Evolutionary conservation across 495 filamentous ascomycete species (phyloP).

Genomic region (Trichoderma reesei): DNA sequence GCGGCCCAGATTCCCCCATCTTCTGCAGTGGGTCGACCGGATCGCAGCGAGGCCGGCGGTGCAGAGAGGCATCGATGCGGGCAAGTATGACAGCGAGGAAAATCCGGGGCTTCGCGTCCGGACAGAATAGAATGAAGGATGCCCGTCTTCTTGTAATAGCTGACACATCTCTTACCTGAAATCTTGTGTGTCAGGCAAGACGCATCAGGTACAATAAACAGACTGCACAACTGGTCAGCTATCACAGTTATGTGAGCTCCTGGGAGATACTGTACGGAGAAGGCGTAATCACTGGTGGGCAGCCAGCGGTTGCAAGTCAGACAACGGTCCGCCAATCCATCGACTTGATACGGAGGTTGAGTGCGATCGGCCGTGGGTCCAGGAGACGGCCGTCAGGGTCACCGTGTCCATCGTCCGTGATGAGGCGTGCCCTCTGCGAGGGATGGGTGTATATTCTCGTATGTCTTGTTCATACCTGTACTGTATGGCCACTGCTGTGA

Average conservation of each 20-base stretch:
- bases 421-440: neutral
- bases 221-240: neutral
- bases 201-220: neutral
- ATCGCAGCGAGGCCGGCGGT: neutral
- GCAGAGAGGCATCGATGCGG: slow-evolving; percentile 1
- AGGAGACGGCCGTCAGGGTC: neutral
- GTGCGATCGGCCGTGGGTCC: slow-evolving; percentile 1
- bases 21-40: neutral
- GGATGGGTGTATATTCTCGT: no score
- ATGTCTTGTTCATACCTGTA: no score
- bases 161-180: no score
- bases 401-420: neutral
- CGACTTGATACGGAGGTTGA: neutral
- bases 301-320: neutral
- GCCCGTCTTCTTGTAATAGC: no score
- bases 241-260: neutral
- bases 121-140: neutral
- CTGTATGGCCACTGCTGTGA: no score
- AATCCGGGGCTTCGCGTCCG: neutral
- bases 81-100: neutral
- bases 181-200: no score
- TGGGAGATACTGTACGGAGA: neutral
- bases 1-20: neutral
- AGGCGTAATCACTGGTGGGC: neutral
- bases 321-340: neutral